Percentiles rank a stretch among this genome's conserved stretches.
These are phyloP conservation scores for Hemerocallis citrina DNA, from an alignment of 106 monocot genomes.

Conservation along the genomic window DNA sequence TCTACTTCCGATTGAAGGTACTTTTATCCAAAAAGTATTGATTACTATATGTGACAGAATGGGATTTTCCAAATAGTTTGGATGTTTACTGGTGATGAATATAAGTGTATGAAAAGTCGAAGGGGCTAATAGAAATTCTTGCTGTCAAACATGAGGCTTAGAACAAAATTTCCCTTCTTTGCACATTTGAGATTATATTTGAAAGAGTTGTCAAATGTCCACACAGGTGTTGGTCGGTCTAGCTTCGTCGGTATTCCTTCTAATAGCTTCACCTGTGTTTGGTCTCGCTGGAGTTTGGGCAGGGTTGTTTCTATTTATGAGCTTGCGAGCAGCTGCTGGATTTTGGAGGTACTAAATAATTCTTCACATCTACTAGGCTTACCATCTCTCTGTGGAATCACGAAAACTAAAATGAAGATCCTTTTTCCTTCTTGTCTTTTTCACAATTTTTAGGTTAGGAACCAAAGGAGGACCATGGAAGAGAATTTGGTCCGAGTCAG, in stretches of 20 bases:
- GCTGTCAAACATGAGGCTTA: neutral
- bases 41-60: too few relatives aligned
- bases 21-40: too few relatives aligned
- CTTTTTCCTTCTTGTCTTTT: neutral
- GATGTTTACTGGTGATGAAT: too few relatives aligned
- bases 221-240: constrained; percentile 57
- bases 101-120: too few relatives aligned
- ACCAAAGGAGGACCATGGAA: constrained; percentile 79
- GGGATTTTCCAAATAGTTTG: too few relatives aligned
- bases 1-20: too few relatives aligned
- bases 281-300: constrained; percentile 89
- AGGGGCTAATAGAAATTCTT: neutral
- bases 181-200: neutral
- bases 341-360: constrained; percentile 58
- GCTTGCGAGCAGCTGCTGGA: constrained; percentile 65
- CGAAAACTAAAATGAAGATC: too few relatives aligned
- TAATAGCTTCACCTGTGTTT: constrained; percentile 42
- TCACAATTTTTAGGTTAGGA: constrained; percentile 46
- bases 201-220: neutral
- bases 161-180: neutral
- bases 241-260: constrained; percentile 49
- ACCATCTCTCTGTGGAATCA: neutral
- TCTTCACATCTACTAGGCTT: neutral
- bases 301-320: constrained; percentile 88
- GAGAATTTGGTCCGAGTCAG: constrained; percentile 43